Base-by-base conservation (phyloP, 257 asterid species). In the Salvia splendens region DNA sequence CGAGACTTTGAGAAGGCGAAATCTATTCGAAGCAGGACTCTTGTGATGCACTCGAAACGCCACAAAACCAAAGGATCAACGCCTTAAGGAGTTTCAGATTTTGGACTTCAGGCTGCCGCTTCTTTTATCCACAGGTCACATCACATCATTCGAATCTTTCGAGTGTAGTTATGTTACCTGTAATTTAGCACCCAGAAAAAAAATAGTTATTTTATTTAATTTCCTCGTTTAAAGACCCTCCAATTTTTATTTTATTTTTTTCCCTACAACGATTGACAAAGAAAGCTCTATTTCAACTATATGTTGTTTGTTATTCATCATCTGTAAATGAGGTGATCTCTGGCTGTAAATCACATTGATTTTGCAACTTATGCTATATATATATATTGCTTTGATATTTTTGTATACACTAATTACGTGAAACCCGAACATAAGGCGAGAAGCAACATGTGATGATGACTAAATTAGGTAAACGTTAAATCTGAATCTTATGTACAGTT, bases 1-100 rank as follows among this genome's bases (percentile, higher is more conserved):
- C 11, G 99, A 94, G 82, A 94, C 99, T 28, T 73, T 94, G 89
- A 88, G 96, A 73, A 85, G 97, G 86, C 80, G 99, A 75, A 94
- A 85, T 80, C 83, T 94, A 59, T 83, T 91, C 16, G 99, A 94
- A 82, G 99, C 99, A 4, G 99, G 99, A 62, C 74, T 93, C 47
- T 81, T 93, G 84, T 90, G 82, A 92, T 71, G 60, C 63, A 42
- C 49, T 1, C 30, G 3, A 24, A 24, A 24, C 30, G 2, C 3
- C 52, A 50, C 30, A 8, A 41, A 67, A 48, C 41, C 6, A 33
- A 75, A 32, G 64, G 41, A 72, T 38, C 60, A 17, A 43, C 17
- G 28, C 59, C 35, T 52, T 35, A 32, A 15, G 11, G 63, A 63
- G 55, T 57, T 61, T 46, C 54, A 15, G 69, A 63, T 45, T 76